Base-by-base conservation (phyloP, 2,329 filamentous ascomycete species). In the Clarireedia monteithiana region DNA sequence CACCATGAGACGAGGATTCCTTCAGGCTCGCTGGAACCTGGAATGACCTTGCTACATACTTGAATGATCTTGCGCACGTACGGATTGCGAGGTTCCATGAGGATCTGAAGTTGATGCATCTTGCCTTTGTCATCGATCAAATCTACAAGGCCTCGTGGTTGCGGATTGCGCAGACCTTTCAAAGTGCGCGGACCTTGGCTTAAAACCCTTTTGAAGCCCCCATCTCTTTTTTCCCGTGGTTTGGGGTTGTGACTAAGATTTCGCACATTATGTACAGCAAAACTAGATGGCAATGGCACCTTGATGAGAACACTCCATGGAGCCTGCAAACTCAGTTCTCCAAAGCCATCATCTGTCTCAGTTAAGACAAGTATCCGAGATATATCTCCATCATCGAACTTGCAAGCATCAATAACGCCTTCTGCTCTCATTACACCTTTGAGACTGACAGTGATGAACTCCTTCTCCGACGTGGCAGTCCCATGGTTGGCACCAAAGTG, bases 261-360 rank as follows among this genome's bases (percentile, higher is more conserved):
- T 63, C 81, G 77, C 26, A 79, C 74, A 60, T 86, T 82, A 56
- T 84, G 78, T 23, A 83, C 69, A 58, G 77, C 77, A 20, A 90
- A 72, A 27, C 77, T 73, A 6, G 58, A 63, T 2, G 86, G 84
- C 2, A 90, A 71, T 0, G 78, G 74, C n/a, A 91, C 72, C 45
- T 82, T 83, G n/a, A 84, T 82, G 12, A 87, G 75, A 52, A 80
- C 79, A 56, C 85, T 84, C 88, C 88, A 91, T 0, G 86, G 87
- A 5, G 86, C 86, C 69, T 91, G 87, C 9, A 89, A 73, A 61
- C 84, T 88, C 15, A 92, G 71, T 64, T 87, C 82, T 48, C 82
- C 79, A 30, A 79, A 77, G 1, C 85, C 85, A 60, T 82, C 75
- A 50, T 78, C 77, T 24, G 82, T 81, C 62, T 85, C 81, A 3